phyloP scores from a whole-genome alignment of 352 stramenopile genomes.

The Pythium phragmiticola region DNA sequence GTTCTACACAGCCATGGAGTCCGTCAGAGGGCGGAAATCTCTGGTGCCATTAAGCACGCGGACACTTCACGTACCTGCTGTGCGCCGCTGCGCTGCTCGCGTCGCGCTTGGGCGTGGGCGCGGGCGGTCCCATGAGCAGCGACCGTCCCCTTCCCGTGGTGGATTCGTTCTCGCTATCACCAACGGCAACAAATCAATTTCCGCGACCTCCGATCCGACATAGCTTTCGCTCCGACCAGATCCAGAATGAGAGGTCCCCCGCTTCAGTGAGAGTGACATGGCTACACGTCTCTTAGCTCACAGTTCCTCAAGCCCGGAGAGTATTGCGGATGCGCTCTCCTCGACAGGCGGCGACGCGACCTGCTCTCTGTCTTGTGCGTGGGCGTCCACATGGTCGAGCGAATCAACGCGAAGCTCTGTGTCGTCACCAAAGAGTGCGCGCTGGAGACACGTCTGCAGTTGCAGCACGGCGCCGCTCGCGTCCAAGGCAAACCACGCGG shows the following conservation, averaged over 20 bases:
- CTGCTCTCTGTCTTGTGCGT: neutral
- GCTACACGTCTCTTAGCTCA: conserved; percentile 7
- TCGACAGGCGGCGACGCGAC: neutral
- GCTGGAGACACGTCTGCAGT: conserved; percentile 15
- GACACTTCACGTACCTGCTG: conserved; percentile 6
- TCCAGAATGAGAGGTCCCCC: neutral
- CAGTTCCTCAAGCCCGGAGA: conserved; percentile 13
- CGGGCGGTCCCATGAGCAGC: conserved; percentile 8
- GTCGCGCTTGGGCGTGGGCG: conserved; percentile 15
- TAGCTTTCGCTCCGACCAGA: conserved; percentile 4
- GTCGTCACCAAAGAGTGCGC: conserved; percentile 14
- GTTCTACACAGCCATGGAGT: neutral
- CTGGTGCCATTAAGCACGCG: too few relatives aligned
- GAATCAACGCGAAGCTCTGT: neutral
- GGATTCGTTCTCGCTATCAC: conserved; percentile 24
- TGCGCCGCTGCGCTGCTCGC: conserved; percentile 5
- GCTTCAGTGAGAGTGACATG: conserved; percentile 8
- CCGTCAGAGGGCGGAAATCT: neutral
- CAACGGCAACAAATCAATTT: conserved; percentile 27
- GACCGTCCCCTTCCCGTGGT: neutral
- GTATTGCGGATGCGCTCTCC: conserved; percentile 5
- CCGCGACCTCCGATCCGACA: conserved; percentile 7
- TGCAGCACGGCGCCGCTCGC: neutral
- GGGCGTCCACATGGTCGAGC: neutral
- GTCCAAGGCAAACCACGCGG: conserved; percentile 18